Evolutionary conservation across 805 yeast species (phyloP).

Genomic region (Osmozyma mogii): DNA sequence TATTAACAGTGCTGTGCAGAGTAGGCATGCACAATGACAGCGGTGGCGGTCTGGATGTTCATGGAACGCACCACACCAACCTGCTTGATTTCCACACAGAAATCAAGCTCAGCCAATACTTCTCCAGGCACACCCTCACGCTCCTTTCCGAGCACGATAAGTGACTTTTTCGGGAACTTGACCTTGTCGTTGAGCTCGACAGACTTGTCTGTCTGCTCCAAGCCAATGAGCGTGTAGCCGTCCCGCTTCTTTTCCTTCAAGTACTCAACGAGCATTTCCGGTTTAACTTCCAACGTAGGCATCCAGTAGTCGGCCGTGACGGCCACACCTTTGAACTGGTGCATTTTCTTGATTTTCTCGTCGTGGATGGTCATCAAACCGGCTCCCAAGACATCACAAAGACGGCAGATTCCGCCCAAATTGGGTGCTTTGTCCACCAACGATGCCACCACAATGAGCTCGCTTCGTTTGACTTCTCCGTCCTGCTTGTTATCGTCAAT

Average conservation of each 20-base stretch:
- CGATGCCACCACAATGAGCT: conserved; percentile 85
- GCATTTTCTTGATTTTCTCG: conserved; percentile 48
- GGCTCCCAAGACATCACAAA: conserved; percentile 89
- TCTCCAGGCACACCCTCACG: conserved; percentile 89
- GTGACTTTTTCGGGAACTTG: conserved; percentile 70
- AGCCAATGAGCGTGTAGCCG: conserved; percentile 82
- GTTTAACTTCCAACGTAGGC: conserved; percentile 78
- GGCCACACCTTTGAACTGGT: conserved; percentile 79
- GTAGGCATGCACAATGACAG: conserved; percentile 88
- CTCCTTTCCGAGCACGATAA: conserved; percentile 78
- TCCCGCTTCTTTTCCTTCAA: conserved; percentile 54
- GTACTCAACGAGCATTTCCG: conserved; percentile 44
- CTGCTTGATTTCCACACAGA: conserved; percentile 87
- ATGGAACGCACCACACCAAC: conserved; percentile 88
- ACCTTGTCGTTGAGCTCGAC: conserved; percentile 55
- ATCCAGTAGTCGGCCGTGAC: conserved; percentile 95
- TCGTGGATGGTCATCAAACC: conserved; percentile 75
- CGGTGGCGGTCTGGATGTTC: conserved; percentile 97
- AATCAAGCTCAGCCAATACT: conserved; percentile 69
- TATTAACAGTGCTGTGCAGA: conserved; percentile 54
- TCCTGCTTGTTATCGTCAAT: conserved; percentile 47
- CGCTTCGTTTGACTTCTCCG: conserved; percentile 54
- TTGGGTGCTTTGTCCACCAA: conserved; percentile 90
- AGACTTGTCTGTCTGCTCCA: conserved; percentile 92
- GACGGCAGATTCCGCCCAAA: conserved; percentile 86